Percentiles rank a stretch among this genome's conserved stretches.
phyloP scores from a whole-genome alignment of 192 early-diverging fungal species.

The Rhizophagus clarus region DNA sequence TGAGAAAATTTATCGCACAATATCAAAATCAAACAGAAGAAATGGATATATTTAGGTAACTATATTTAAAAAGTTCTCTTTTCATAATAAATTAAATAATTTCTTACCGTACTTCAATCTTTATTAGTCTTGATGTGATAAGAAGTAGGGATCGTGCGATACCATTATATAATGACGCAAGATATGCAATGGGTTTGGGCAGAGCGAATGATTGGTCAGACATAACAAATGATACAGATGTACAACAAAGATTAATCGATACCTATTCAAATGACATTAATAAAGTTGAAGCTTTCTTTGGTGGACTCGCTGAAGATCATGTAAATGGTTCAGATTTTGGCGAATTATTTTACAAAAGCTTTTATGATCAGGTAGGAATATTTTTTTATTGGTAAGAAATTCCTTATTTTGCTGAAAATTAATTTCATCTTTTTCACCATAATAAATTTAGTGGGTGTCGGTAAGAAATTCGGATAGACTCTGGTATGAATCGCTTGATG shows the following conservation, averaged over 20 bases:
- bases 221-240: slow-evolving; percentile 19
- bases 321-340: slow-evolving; percentile 16
- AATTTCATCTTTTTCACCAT: too few relatives aligned
- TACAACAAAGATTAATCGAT: background rate
- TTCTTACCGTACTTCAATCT: background rate
- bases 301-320: slow-evolving; percentile 29
- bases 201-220: slow-evolving; percentile 8
- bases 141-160: background rate
- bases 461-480: slow-evolving; percentile 55
- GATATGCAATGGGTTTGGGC: background rate
- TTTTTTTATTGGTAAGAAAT: too few relatives aligned
- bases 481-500: slow-evolving; percentile 49
- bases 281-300: slow-evolving; percentile 24
- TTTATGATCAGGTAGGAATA: background rate
- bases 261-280: slow-evolving; percentile 21
- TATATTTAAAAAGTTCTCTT: background rate
- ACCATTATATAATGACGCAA: slow-evolving; percentile 30
- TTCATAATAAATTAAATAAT: background rate
- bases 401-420: background rate
- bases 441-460: slow-evolving; percentile 41
- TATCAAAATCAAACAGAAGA: background rate
- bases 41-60: background rate
- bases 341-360: background rate
- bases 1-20: background rate
- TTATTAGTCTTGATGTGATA: background rate